These are phyloP conservation scores for Brettanomyces bruxellensis DNA, from an alignment of 805 yeast genomes.

Conservation along the genomic window DNA sequence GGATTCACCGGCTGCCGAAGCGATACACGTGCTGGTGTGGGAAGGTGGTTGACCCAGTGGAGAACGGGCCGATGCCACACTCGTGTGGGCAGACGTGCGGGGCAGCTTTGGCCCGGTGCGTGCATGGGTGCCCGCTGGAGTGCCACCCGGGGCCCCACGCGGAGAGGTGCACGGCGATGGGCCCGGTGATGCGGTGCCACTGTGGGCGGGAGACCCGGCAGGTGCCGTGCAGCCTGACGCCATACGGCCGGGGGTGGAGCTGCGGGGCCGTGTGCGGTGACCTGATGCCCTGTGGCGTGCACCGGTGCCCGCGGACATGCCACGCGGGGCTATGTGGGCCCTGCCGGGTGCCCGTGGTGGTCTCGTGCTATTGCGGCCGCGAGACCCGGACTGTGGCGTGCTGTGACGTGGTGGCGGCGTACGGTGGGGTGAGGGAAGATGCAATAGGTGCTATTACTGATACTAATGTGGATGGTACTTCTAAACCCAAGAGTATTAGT, in stretches of 20 bases:
- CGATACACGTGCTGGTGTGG: constrained; percentile 86
- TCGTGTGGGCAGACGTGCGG: constrained; percentile 85
- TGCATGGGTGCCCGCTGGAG: constrained; percentile 62
- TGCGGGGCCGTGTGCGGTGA: constrained; percentile 59
- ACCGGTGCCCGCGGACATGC: constrained; percentile 53
- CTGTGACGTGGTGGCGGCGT: constrained; percentile 19
- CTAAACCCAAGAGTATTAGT: no score
- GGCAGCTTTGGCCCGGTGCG: constrained; percentile 43
- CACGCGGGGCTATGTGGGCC: constrained; percentile 80
- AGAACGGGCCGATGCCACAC: constrained; percentile 58
- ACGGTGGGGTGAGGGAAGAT: no score
- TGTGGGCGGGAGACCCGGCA: constrained; percentile 67
- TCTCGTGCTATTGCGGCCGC: constrained; percentile 71
- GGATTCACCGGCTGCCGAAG: constrained; percentile 37
- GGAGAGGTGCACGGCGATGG: constrained; percentile 63
- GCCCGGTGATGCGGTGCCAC: constrained; percentile 58
- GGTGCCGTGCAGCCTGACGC: constrained; percentile 65
- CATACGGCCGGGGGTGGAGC: constrained; percentile 56
- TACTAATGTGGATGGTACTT: no score
- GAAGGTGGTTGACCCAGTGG: constrained; percentile 55
- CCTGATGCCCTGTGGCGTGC: constrained; percentile 61
- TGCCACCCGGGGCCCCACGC: constrained; percentile 93
- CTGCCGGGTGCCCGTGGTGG: constrained; percentile 42
- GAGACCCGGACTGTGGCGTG: constrained; percentile 36
- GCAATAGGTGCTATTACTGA: no score